Conservation (phyloP, 2,329 filamentous ascomycete species). For the Aspergillus sp. region DNA sequence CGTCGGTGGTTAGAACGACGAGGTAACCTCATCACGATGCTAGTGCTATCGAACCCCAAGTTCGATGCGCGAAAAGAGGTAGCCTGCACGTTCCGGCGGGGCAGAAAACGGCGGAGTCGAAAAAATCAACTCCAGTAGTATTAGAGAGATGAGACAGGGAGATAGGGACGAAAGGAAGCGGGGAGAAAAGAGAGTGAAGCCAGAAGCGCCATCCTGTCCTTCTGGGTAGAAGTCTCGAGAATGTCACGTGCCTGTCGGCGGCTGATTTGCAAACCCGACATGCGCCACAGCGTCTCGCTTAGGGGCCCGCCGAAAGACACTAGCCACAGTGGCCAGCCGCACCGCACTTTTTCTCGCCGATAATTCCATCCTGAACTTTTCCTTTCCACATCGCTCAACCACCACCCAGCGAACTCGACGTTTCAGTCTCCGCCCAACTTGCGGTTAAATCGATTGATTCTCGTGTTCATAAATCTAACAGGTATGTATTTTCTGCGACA, state of each 20-base stretch:
- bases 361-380: constrained; percentile 23
- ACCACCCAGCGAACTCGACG: constrained; percentile 68
- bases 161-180: constrained; percentile 3
- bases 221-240: constrained; percentile 13
- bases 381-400: constrained; percentile 24
- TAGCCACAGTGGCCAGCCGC: constrained; percentile 29
- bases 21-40: constrained; percentile 35
- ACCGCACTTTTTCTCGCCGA: constrained; percentile 34
- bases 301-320: constrained; percentile 18
- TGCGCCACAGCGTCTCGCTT: constrained; percentile 33
- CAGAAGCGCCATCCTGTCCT: constrained; percentile 15
- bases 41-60: constrained; percentile 16
- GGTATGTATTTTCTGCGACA: constrained; percentile 15
- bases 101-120: not conserved
- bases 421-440: constrained; percentile 96
- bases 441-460: constrained; percentile 99
- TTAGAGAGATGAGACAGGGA: not conserved
- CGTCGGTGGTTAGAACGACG: constrained; percentile 33
- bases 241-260: constrained; percentile 18
- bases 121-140: not conserved
- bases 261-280: not conserved
- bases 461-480: constrained; percentile 41
- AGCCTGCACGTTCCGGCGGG: not conserved
- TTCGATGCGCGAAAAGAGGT: not conserved
- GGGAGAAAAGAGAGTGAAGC: constrained; percentile 7